Evolutionary conservation across 2,329 filamentous ascomycete genomes (phyloP), one percentile per base, ranked within the genome.

Genomic region (Fusarium sp.): DNA sequence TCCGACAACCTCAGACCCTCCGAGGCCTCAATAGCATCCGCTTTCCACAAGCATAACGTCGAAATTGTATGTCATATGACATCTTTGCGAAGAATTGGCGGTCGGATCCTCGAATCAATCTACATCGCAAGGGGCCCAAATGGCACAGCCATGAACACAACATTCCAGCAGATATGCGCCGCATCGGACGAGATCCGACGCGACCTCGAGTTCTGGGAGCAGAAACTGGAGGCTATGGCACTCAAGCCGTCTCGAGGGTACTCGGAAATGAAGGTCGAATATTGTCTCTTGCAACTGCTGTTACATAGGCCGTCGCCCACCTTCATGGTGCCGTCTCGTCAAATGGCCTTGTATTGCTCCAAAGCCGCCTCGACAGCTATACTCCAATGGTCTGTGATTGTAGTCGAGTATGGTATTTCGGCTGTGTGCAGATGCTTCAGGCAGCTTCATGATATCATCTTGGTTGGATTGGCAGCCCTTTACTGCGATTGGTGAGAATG

Each of bases 121-220:
- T 51, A 61, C 11, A 59, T 61, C 11, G 57, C 54, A 2, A 20
- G 57, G 11, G 57, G 57, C 2, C 42, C 57, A 0, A 51, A 26
- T 2, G 54, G 54, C 2, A 61, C 54, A 6, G 54, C 57, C 4
- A 60, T 60, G 57, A 23, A 60, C 4, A 60, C 57, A 0, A 60
- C 30, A 1, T 60, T 60, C 16, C 53, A 60, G 6, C 57, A 60
- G 2, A 60, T 60, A 2, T 60, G 57, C 6, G 36, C 54, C 0
- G 50, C 36, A 0, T 60, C 57, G 0, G 57, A 60, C 0, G 41
- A 50, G 0, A 60, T 58, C 1, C 30, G 57, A 2, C 20, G 42
- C 4, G 57, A 60, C 8, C 57, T 60, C 2, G 54, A 60, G 8
- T 30, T 60, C 0, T 60, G 53, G 57, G 54, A 59, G 2, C 42